Percentiles rank a stretch among this genome's conserved stretches.
Evolutionary conservation across 1,284 basidiomycete species (phyloP).

Genomic region (Amylostereum areolatum): DNA sequence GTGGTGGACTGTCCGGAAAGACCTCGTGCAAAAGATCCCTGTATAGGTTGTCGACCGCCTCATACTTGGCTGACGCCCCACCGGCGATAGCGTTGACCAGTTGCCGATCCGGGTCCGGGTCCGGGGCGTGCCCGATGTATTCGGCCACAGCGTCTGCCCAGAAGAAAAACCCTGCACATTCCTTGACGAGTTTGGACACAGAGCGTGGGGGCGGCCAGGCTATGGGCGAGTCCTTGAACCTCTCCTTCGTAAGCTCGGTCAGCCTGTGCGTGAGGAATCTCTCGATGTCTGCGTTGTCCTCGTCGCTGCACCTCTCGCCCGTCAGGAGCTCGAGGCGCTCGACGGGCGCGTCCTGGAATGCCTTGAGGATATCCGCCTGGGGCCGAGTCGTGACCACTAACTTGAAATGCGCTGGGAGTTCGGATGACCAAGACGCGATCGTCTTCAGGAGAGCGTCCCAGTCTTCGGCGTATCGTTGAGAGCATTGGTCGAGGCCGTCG

Average conservation of each 20-base stretch:
- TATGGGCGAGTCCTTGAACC: background rate
- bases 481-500: constrained; percentile 8
- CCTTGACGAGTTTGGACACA: background rate
- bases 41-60: constrained; percentile 2
- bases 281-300: constrained; percentile 1
- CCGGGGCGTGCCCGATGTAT: background rate
- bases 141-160: constrained; percentile 6
- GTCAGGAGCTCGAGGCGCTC: constrained; percentile 4
- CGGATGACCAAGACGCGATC: constrained; percentile 3
- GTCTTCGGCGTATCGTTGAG: background rate
- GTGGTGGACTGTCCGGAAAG: background rate
- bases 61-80: constrained; percentile 1
- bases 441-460: constrained; percentile 6
- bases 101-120: background rate
- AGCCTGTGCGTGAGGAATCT: constrained; percentile 7
- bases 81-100: constrained; percentile 2
- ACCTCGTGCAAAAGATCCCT: background rate
- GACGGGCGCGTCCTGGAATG: constrained; percentile 1
- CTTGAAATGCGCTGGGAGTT: constrained; percentile 8
- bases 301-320: background rate
- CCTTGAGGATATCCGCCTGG: constrained; percentile 5
- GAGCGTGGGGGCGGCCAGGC: constrained; percentile 1
- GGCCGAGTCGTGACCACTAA: constrained; percentile 10
- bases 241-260: constrained; percentile 5
- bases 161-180: constrained; percentile 4